A percentile compares a stretch with the other conserved stretches of the same genome.
These are phyloP conservation scores for Solanum microdontum DNA, from an alignment of 257 asterid genomes.

Conservation along the genomic window DNA sequence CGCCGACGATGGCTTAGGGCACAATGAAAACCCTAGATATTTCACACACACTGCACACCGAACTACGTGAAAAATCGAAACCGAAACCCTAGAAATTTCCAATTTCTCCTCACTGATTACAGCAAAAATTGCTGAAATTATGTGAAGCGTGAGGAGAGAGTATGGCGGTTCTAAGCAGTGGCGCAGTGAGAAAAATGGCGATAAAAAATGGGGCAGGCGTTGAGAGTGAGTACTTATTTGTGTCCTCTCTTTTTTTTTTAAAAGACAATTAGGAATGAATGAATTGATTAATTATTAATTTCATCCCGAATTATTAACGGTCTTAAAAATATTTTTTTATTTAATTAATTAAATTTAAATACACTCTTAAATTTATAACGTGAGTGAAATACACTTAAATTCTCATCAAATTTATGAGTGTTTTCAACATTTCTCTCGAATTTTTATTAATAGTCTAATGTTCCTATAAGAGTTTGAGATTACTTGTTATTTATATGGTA, in stretches of 20 bases:
- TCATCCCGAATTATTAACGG: neutral
- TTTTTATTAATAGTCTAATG: neutral
- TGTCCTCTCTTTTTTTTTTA: no score
- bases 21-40: constrained; percentile 32
- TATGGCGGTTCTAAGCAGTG: neutral
- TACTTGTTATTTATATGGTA: neutral
- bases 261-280: no score
- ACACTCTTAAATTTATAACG: no score
- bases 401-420: neutral
- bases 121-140: neutral
- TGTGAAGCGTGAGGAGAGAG: neutral
- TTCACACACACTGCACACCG: neutral
- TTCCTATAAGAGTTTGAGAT: no score
- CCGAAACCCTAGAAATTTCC: neutral
- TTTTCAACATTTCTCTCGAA: neutral
- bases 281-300: no score
- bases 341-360: no score
- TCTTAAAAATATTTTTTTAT: fast-evolving
- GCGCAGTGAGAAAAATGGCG: neutral
- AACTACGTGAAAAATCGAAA: neutral
- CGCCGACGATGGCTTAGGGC: constrained; percentile 3
- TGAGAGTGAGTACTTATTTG: no score
- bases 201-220: neutral
- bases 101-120: neutral
- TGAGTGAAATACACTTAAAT: neutral